A percentile compares a stretch with the other conserved stretches of the same genome.
Evolutionary conservation across 306 rosid genomes (phyloP).

Genomic region (Vigna mungo): DNA sequence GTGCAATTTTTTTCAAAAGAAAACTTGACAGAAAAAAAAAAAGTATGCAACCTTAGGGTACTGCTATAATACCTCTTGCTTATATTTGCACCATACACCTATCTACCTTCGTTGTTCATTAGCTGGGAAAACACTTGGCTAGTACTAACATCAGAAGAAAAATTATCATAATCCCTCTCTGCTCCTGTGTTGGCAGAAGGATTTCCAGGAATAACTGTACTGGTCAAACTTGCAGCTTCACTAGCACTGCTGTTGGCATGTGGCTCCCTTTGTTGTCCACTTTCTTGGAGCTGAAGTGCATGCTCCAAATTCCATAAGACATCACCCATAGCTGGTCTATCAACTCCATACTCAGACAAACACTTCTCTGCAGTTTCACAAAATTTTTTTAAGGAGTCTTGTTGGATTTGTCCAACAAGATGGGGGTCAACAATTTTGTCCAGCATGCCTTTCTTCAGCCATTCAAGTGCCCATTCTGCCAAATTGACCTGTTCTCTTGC

Average conservation of each 20-base stretch:
- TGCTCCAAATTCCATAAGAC: slow-evolving; percentile 94
- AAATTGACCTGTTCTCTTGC: slow-evolving; percentile 87
- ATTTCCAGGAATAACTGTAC: slow-evolving; percentile 42
- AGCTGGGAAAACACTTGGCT: slow-evolving; percentile 89
- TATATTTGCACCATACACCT: slow-evolving; percentile 45
- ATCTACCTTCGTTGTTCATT: slow-evolving; percentile 91
- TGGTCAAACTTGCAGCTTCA: slow-evolving; percentile 40
- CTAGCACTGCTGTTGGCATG: slow-evolving; percentile 30
- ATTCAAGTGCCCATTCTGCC: slow-evolving; percentile 93
- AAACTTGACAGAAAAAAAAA: background rate
- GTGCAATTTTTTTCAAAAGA: slow-evolving; percentile 38
- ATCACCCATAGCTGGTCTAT: slow-evolving; percentile 98
- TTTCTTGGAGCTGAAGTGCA: slow-evolving; percentile 92
- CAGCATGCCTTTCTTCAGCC: slow-evolving; percentile 85
- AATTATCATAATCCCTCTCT: slow-evolving; percentile 52
- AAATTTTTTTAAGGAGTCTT: slow-evolving; percentile 73
- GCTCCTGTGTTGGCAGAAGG: slow-evolving; percentile 48
- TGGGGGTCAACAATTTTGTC: slow-evolving; percentile 74
- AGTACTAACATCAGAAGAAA: slow-evolving; percentile 63
- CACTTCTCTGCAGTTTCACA: slow-evolving; percentile 99
- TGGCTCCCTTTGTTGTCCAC: slow-evolving; percentile 50
- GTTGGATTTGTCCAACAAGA: slow-evolving; percentile 71
- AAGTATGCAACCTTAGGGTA: background rate
- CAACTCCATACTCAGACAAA: slow-evolving; percentile 91
- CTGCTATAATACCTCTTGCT: slow-evolving; percentile 39